A percentile compares a stretch with the other conserved stretches of the same genome.
Evolutionary conservation across 805 yeast genomes (phyloP).

Genomic region (Wickerhamiella azyma): DNA sequence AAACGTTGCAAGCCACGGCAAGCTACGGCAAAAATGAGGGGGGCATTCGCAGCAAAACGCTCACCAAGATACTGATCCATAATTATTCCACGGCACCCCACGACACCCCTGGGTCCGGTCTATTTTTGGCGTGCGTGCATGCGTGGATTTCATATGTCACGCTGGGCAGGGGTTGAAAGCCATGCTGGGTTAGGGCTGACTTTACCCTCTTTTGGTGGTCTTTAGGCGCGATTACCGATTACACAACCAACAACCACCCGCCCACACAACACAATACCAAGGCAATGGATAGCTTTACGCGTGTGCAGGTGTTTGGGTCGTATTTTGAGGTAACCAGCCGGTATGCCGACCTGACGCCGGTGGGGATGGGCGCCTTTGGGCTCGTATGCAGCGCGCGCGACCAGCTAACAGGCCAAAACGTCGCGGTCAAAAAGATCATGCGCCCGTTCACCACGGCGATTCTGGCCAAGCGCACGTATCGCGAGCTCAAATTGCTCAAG

Average conservation of each 20-base stretch:
- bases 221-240: not conserved
- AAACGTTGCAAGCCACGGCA: no score
- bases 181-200: no score
- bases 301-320: constrained; percentile 20
- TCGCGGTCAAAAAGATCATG: constrained; percentile 95
- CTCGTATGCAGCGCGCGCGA: constrained; percentile 94
- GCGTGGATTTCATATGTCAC: no score
- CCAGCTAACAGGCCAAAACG: constrained; percentile 77
- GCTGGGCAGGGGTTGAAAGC: no score
- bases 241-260: not conserved
- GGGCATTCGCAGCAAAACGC: no score
- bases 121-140: no score
- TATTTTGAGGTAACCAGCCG: constrained; percentile 22
- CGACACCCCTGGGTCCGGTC: no score
- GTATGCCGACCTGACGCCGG: constrained; percentile 86
- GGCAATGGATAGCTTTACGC: constrained; percentile 20
- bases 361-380: constrained; percentile 99
- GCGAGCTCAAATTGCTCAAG: constrained; percentile 86
- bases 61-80: no score
- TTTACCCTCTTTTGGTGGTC: no score
- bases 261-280: not conserved
- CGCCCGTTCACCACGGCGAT: constrained; percentile 93
- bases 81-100: not conserved
- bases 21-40: no score
- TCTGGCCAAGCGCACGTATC: constrained; percentile 87